A percentile compares a stretch with the other conserved stretches of the same genome.
These are phyloP conservation scores for Dioscorea alata DNA, from an alignment of 106 monocot species.

Conservation along the genomic window DNA sequence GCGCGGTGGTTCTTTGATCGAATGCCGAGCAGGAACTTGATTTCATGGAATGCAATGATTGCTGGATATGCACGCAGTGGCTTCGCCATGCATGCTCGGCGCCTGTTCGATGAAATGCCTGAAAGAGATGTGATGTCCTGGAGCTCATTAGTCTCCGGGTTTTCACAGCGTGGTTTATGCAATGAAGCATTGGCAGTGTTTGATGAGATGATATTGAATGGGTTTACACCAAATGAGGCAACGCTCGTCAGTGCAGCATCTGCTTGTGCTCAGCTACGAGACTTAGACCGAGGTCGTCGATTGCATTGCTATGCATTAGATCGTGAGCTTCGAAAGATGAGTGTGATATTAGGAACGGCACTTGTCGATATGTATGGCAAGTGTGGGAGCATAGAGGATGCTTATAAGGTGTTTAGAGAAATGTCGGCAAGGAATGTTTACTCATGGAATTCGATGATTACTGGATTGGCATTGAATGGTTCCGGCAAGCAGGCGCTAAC, in stretches of 20 bases:
- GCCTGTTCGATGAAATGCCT: constrained; percentile 56
- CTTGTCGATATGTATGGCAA: constrained; percentile 74
- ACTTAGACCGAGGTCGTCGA: constrained; percentile 34
- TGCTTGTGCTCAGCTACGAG: constrained; percentile 45
- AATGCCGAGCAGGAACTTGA: constrained; percentile 42
- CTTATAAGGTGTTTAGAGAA: constrained; percentile 35
- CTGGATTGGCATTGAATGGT: constrained; percentile 63
- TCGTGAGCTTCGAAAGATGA: background rate
- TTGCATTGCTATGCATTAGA: constrained; percentile 21
- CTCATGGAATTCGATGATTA: constrained; percentile 65
- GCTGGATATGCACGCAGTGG: constrained; percentile 40
- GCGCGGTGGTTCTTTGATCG: constrained; percentile 52
- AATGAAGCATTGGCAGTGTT: constrained; percentile 41
- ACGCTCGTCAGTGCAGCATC: constrained; percentile 43
- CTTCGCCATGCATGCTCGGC: constrained; percentile 13
- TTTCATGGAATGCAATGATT: constrained; percentile 79
- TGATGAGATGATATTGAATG: constrained; percentile 24
- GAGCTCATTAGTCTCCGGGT: constrained; percentile 62
- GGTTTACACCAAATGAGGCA: constrained; percentile 34
- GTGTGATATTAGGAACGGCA: constrained; percentile 30
- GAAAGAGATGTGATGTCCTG: constrained; percentile 41
- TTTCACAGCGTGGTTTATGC: constrained; percentile 29
- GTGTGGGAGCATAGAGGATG: constrained; percentile 45
- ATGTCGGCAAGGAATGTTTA: constrained; percentile 59
- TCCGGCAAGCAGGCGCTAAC: constrained; percentile 32